A percentile compares a stretch with the other conserved stretches of the same genome.
Evolutionary conservation across 2,329 filamentous ascomycete species (phyloP).

Genomic region (Calonectria leucothoes): DNA sequence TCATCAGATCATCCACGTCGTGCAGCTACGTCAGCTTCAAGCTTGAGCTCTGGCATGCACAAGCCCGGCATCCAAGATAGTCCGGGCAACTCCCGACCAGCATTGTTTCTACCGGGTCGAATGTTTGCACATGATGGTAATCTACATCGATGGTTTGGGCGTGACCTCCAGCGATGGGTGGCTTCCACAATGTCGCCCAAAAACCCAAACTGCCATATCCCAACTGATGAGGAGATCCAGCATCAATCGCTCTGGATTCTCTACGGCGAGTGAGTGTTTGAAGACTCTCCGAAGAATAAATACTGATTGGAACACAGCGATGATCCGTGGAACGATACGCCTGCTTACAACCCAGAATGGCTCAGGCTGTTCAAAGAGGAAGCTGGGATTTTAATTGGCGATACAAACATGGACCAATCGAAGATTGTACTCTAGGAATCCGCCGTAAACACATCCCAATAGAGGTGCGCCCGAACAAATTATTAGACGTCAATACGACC

Average conservation of each 20-base stretch:
- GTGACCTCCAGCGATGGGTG: conserved; percentile 27
- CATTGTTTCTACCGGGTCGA: background rate
- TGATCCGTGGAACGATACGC: background rate
- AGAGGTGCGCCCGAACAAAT: background rate
- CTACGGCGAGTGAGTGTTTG: conserved; percentile 36
- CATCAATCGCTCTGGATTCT: conserved; percentile 45
- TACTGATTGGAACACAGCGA: background rate
- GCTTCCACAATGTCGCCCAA: conserved; percentile 43
- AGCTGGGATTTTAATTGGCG: background rate
- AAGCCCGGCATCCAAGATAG: background rate
- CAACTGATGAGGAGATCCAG: conserved; percentile 48
- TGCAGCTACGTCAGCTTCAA: background rate
- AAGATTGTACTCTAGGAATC: background rate
- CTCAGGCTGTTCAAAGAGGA: background rate
- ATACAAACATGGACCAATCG: background rate
- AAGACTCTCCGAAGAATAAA: too few species aligned
- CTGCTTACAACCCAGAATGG: background rate
- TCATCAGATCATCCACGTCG: background rate
- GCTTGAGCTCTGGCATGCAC: background rate
- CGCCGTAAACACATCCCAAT: background rate
- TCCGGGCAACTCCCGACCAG: background rate
- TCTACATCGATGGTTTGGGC: background rate
- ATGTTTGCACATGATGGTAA: background rate
- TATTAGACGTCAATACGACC: background rate
- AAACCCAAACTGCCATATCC: conserved; percentile 39